Evolutionary conservation across 1,139 yeast species (phyloP).

Genomic region (Kodamaea arcana): DNA sequence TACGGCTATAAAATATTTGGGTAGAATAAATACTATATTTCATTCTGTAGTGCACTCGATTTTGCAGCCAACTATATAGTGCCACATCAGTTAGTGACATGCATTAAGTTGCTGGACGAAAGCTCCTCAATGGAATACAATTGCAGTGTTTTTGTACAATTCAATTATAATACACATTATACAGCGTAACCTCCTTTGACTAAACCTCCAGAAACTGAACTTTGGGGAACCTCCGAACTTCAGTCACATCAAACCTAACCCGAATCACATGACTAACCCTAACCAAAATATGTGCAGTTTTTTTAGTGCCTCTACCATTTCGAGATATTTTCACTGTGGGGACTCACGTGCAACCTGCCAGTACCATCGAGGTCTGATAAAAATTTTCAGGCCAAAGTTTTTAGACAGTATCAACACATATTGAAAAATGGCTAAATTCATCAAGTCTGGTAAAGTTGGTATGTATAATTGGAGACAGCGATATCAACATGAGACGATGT

Average conservation of each 20-base stretch:
- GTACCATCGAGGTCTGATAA: slow-evolving; percentile 6
- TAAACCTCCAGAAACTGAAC: no score
- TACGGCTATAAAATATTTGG: no score
- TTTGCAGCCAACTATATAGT: no score
- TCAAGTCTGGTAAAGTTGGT: slow-evolving; percentile 99
- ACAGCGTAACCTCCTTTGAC: no score
- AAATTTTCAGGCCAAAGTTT: slow-evolving; percentile 12
- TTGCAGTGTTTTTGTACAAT: no score
- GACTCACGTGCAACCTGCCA: slow-evolving; percentile 1
- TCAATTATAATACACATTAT: no score
- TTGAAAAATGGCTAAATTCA: slow-evolving; percentile 85
- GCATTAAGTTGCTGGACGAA: no score
- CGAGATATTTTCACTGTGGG: background rate
- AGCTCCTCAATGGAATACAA: no score
- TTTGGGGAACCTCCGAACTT: no score
- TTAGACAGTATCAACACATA: slow-evolving; percentile 13
- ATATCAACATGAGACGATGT: background rate
- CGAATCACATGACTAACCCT: background rate
- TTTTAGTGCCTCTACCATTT: background rate
- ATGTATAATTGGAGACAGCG: slow-evolving; percentile 39
- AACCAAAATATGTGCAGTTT: background rate
- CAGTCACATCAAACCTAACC: background rate
- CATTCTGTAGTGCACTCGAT: no score
- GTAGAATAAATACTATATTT: no score
- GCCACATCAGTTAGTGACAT: no score